Conservation (phyloP, 148 eudicot genomes). For the Cornus suecica region DNA sequence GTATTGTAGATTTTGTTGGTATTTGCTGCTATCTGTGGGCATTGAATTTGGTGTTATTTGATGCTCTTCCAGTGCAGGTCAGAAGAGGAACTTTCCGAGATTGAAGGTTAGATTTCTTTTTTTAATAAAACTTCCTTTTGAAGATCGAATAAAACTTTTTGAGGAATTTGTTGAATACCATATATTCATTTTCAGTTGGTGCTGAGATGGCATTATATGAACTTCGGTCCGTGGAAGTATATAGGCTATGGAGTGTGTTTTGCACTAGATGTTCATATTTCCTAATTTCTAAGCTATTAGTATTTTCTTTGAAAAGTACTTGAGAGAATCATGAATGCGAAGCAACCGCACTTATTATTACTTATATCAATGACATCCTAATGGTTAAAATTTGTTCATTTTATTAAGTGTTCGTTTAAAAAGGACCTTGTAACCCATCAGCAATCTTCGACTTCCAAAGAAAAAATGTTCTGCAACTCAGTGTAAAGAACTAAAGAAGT, state of each 20-base stretch:
- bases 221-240: background rate
- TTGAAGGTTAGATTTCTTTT: constrained; percentile 58
- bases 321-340: too few species aligned
- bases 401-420: background rate
- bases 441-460: background rate
- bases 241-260: background rate
- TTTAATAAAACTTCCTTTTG: too few species aligned
- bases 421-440: background rate
- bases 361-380: background rate
- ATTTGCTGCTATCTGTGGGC: background rate
- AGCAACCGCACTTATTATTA: too few species aligned
- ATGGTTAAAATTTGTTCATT: background rate
- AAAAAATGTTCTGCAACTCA: background rate
- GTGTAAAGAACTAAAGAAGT: background rate
- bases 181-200: background rate
- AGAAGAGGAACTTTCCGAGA: constrained; percentile 87
- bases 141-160: background rate
- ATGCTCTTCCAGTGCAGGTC: constrained; percentile 84
- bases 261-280: background rate
- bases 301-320: too few species aligned
- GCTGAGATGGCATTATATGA: background rate
- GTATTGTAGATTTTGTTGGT: background rate
- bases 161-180: background rate
- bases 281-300: background rate
- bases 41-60: constrained; percentile 26